Evolutionary conservation across 305 asterid species (phyloP).

Genomic region (Ajuga reptans): DNA sequence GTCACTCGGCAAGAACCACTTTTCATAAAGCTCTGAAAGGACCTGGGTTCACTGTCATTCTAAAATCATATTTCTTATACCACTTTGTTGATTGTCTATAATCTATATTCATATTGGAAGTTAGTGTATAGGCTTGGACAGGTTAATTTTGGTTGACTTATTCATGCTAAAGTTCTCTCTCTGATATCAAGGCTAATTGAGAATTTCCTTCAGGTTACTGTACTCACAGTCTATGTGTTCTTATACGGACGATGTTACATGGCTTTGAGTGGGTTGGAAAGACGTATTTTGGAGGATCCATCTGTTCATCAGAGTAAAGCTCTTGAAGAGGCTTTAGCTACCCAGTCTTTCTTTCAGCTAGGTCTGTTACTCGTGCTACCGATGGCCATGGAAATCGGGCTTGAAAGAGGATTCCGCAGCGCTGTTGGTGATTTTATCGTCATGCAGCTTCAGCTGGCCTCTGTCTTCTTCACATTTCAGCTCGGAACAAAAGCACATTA

Average conservation of each 20-base stretch:
- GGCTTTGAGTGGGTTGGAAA: slow-evolving; percentile 92
- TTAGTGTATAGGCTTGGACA: not conserved
- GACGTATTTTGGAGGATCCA: slow-evolving; percentile 59
- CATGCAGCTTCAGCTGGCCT: slow-evolving; percentile 97
- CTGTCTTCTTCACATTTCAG: slow-evolving; percentile 94
- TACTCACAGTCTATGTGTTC: slow-evolving; percentile 69
- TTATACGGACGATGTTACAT: slow-evolving; percentile 80
- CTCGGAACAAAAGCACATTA: slow-evolving; percentile 94
- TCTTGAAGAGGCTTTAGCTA: slow-evolving; percentile 81
- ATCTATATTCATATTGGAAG: not conserved
- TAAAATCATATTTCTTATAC: not conserved
- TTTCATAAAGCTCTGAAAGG: not conserved
- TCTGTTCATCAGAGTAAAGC: slow-evolving; percentile 61
- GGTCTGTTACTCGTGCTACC: slow-evolving; percentile 84
- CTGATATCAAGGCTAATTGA: slow-evolving; percentile 17
- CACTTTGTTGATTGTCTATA: not conserved
- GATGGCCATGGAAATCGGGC: slow-evolving; percentile 94
- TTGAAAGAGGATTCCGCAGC: slow-evolving; percentile 89
- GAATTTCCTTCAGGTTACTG: slow-evolving; percentile 59
- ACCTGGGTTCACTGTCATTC: not conserved
- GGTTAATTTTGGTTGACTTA: not conserved
- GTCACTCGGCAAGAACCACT: too few species aligned
- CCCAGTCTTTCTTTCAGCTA: slow-evolving; percentile 83
- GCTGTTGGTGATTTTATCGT: slow-evolving; percentile 87
- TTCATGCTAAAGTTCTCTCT: not conserved